These are phyloP conservation scores for Aphanomyces stellatus DNA, from an alignment of 352 stramenopile genomes.

Conservation along the genomic window DNA sequence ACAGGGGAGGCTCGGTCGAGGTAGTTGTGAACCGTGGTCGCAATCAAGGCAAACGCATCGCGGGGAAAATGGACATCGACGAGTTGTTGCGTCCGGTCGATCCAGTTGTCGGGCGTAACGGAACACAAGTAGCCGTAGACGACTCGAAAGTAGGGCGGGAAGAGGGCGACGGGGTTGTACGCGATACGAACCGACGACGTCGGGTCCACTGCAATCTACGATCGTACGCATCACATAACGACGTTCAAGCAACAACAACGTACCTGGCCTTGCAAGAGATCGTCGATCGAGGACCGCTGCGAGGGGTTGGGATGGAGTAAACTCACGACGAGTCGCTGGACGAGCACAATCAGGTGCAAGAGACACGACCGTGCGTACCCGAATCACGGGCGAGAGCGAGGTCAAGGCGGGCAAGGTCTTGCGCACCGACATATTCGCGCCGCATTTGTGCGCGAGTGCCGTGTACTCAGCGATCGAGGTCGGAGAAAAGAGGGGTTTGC, in stretches of 20 bases:
- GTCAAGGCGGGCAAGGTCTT: constrained; percentile 24
- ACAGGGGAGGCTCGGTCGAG: neutral
- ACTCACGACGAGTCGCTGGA: constrained; percentile 34
- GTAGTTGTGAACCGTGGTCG: neutral
- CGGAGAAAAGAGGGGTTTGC: constrained; percentile 46
- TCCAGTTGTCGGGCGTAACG: constrained; percentile 11
- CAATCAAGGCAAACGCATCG: neutral
- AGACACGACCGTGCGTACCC: constrained; percentile 27
- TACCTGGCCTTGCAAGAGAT: neutral
- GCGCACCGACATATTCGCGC: constrained; percentile 22
- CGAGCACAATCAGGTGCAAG: neutral
- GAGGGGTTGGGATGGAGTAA: constrained; percentile 40
- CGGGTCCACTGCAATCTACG: no score
- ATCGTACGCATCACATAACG: no score
- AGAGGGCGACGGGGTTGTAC: constrained; percentile 20
- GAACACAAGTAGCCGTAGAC: neutral
- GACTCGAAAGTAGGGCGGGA: neutral
- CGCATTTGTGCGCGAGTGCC: neutral
- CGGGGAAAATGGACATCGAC: neutral
- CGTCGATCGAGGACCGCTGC: constrained; percentile 17
- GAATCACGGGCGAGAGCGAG: constrained; percentile 39
- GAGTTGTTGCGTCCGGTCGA: constrained; percentile 21
- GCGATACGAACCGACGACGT: no score
- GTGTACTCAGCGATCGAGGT: constrained; percentile 38
- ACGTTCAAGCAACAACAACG: no score